A percentile compares a stretch with the other conserved stretches of the same genome.
Conservation (phyloP, 345 rosid genomes). For the Citrus reticulata region DNA sequence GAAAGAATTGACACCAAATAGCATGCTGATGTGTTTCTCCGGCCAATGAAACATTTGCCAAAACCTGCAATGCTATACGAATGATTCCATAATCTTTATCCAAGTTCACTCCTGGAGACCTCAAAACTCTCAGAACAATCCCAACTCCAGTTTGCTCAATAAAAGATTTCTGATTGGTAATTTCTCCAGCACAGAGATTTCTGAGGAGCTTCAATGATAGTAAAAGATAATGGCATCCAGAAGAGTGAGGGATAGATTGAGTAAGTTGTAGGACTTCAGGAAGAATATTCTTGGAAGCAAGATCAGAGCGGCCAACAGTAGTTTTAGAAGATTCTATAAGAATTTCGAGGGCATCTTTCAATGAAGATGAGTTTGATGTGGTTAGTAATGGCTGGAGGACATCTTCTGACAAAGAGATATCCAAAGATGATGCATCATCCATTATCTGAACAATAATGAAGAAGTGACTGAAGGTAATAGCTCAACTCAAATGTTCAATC, state of each 20-base stretch:
- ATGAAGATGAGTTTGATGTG: conserved; percentile 35
- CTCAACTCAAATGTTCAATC: neutral
- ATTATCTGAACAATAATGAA: neutral
- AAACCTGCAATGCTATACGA: conserved; percentile 54
- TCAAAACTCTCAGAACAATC: conserved; percentile 27
- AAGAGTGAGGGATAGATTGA: conserved; percentile 28
- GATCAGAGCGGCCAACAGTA: conserved; percentile 47
- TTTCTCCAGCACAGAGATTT: conserved; percentile 75
- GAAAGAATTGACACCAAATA: conserved; percentile 56
- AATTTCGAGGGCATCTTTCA: conserved; percentile 44
- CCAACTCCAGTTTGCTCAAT: conserved; percentile 41
- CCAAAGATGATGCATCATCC: conserved; percentile 1
- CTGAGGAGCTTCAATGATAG: conserved; percentile 61
- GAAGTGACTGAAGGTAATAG: neutral
- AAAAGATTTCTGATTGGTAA: conserved; percentile 51
- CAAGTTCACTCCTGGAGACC: conserved; percentile 16
- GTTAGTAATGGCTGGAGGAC: conserved; percentile 37
- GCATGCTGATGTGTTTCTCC: conserved; percentile 58
- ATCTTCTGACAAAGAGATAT: conserved; percentile 15
- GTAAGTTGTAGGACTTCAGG: conserved; percentile 39
- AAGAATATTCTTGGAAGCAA: conserved; percentile 51
- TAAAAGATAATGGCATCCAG: conserved; percentile 25
- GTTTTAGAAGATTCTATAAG: conserved; percentile 44
- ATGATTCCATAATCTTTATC: conserved; percentile 37
- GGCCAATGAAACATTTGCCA: conserved; percentile 66